These are phyloP conservation scores for Solanum virginianum DNA, from an alignment of 257 asterid species.

Conservation along the genomic window DNA sequence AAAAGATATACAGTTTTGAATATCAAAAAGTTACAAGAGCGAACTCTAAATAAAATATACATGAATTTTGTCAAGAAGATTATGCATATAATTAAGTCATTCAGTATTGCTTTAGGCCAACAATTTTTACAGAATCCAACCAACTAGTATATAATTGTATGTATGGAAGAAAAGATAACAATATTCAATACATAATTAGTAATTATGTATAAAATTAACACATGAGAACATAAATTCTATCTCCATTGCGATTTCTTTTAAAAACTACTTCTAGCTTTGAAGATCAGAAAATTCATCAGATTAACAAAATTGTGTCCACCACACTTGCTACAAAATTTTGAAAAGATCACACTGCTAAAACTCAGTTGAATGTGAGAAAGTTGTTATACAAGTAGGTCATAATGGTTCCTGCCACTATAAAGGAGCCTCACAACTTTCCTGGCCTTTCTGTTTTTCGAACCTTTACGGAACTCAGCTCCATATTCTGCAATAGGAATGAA, in stretches of 20 bases:
- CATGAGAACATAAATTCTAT: background rate
- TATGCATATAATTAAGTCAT: background rate
- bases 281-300: background rate
- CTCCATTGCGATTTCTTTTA: background rate
- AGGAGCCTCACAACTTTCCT: slow-evolving; percentile 59
- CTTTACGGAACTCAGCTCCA: slow-evolving; percentile 57
- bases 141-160: background rate
- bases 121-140: background rate
- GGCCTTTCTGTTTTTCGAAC: slow-evolving; percentile 24
- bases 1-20: background rate
- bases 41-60: background rate
- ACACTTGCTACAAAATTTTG: background rate
- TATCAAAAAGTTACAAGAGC: background rate
- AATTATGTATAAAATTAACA: background rate
- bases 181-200: background rate
- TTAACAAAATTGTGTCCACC: background rate
- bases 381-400: slow-evolving; percentile 52
- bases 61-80: background rate
- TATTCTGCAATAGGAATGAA: slow-evolving; percentile 94
- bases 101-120: background rate
- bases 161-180: background rate
- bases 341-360: background rate
- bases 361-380: background rate
- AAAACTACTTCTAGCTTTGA: background rate
- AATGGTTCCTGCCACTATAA: slow-evolving; percentile 79